Conservation (phyloP, 495 filamentous ascomycete genomes). For the Tuber borchii region DNA sequence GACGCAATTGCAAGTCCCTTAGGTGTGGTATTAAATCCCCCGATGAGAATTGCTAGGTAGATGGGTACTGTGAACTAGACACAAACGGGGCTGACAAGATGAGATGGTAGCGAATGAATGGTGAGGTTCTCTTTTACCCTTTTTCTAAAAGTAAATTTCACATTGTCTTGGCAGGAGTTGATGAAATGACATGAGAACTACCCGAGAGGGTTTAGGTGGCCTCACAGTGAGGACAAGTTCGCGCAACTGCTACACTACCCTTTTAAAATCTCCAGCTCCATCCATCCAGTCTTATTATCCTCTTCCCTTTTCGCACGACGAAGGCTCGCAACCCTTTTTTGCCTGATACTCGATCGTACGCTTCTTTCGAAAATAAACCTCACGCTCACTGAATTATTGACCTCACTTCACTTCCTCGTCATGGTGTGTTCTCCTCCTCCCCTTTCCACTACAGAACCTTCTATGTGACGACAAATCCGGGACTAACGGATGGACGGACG, state of each 20-base stretch:
- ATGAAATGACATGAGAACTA: background rate
- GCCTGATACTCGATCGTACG: background rate
- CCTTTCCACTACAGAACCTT: background rate
- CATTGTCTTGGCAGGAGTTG: background rate
- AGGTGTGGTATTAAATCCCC: background rate
- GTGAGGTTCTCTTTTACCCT: background rate
- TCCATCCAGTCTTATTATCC: too few species aligned
- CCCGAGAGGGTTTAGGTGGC: background rate
- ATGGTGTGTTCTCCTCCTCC: background rate
- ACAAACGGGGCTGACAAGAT: background rate
- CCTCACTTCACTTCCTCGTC: background rate
- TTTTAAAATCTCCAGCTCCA: background rate
- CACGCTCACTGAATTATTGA: background rate
- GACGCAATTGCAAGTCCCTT: background rate
- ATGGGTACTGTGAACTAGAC: background rate
- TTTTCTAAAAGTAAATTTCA: background rate
- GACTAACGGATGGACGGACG: background rate
- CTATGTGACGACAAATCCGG: too few species aligned
- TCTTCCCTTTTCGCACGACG: background rate
- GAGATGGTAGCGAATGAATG: background rate
- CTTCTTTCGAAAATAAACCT: background rate
- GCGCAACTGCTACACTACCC: background rate
- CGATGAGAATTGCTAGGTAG: background rate
- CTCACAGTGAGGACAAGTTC: background rate
- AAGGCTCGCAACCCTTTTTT: background rate